A percentile compares a stretch with the other conserved stretches of the same genome.
These are phyloP conservation scores for Scheffersomyces parashehatae DNA, from an alignment of 1,139 yeast species.

Conservation along the genomic window DNA sequence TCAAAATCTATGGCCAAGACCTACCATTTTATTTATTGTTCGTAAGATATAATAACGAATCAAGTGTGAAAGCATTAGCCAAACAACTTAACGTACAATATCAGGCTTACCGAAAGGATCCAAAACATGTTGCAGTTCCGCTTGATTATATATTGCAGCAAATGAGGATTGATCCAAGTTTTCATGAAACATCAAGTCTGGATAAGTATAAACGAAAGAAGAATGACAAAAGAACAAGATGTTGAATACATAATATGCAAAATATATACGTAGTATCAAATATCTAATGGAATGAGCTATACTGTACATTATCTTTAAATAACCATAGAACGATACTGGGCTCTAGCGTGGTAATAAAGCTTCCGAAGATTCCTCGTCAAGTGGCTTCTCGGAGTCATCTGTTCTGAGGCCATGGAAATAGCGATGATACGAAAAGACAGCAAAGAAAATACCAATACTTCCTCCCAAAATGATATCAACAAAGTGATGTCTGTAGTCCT, in stretches of 20 bases:
- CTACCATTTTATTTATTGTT: too few relatives aligned
- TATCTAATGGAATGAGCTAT: neutral
- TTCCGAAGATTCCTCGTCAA: conserved; percentile 8
- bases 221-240: neutral
- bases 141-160: too few relatives aligned
- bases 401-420: conserved; percentile 38
- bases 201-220: too few relatives aligned
- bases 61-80: too few relatives aligned
- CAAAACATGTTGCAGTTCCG: too few relatives aligned
- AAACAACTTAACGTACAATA: too few relatives aligned
- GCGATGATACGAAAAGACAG: conserved; percentile 48
- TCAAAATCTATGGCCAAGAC: too few relatives aligned
- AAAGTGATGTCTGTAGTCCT: conserved; percentile 79
- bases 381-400: conserved; percentile 11
- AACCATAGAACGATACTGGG: neutral
- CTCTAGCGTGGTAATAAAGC: neutral
- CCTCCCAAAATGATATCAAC: conserved; percentile 65
- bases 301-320: neutral
- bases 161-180: too few relatives aligned
- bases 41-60: too few relatives aligned
- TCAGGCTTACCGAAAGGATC: too few relatives aligned
- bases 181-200: too few relatives aligned
- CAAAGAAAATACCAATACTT: conserved; percentile 48
- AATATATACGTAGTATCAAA: neutral
- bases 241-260: neutral